Percentiles rank a stretch among this genome's conserved stretches.
phyloP scores from a whole-genome alignment of 331 rosid species.

The Pyracantha coccinea region DNA sequence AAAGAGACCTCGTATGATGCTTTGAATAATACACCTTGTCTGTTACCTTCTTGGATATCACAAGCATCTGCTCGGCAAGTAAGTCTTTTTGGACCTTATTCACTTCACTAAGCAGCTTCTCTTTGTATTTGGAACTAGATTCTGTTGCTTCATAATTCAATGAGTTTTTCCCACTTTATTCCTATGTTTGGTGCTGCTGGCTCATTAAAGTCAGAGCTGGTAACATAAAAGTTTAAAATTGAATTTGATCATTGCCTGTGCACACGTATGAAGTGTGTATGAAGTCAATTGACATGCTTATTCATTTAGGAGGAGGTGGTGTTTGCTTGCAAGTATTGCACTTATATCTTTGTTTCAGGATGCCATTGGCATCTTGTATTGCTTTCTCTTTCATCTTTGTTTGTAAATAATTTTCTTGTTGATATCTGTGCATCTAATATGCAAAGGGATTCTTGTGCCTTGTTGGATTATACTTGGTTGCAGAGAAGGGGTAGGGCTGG shows the following conservation, averaged over 20 bases:
- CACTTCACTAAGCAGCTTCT: neutral
- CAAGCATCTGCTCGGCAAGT: constrained; percentile 97
- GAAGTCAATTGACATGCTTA: constrained; percentile 11
- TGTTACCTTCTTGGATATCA: constrained; percentile 94
- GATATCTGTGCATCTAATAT: constrained; percentile 1
- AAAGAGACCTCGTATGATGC: constrained; percentile 98
- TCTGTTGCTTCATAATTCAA: neutral
- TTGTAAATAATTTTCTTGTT: neutral
- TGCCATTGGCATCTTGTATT: neutral
- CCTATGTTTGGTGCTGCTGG: neutral
- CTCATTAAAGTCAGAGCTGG: neutral
- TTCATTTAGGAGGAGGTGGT: neutral
- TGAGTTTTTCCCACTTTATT: neutral
- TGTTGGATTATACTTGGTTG: constrained; percentile 25
- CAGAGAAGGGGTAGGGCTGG: constrained; percentile 99
- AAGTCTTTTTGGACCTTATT: constrained; percentile 27
- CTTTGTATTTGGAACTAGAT: neutral
- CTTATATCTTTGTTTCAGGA: neutral
- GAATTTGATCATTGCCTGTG: neutral
- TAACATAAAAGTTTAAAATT: neutral
- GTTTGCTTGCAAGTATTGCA: neutral
- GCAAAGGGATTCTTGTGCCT: constrained; percentile 8
- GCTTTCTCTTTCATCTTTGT: neutral
- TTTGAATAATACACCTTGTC: constrained; percentile 92
- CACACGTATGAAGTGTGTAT: constrained; percentile 1